Evolutionary conservation across 257 asterid species (phyloP).

Genomic region (Fraxinus pennsylvanica): DNA sequence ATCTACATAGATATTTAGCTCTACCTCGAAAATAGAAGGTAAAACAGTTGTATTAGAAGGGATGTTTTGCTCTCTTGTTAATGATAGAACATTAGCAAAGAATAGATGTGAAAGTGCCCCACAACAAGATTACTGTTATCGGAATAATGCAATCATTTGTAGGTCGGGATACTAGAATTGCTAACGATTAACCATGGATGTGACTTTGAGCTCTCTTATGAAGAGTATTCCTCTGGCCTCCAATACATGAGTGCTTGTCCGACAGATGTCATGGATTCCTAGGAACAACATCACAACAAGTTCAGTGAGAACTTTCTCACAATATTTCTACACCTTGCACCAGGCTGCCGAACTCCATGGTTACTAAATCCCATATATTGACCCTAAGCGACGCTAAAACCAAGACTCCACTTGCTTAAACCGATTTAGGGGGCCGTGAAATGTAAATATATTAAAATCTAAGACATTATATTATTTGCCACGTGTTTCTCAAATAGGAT

Average conservation of each 20-base stretch:
- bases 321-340: neutral
- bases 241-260: neutral
- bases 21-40: neutral
- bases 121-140: neutral
- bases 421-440: neutral
- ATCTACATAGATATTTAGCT: neutral
- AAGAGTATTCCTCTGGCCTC: neutral
- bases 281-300: constrained; percentile 3
- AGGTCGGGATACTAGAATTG: neutral
- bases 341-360: neutral
- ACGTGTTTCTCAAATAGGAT: neutral
- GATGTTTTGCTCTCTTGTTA: neutral
- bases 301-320: neutral
- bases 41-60: neutral
- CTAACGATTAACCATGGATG: neutral
- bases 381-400: neutral
- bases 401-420: neutral
- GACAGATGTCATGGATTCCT: neutral
- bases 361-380: neutral
- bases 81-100: neutral
- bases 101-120: constrained; percentile 1
- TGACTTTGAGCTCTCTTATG: constrained; percentile 8
- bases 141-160: neutral
- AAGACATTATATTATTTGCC: neutral
- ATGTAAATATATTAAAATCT: neutral